Conservation (phyloP, 495 filamentous ascomycete species). For the Cladorrhinum samala region DNA sequence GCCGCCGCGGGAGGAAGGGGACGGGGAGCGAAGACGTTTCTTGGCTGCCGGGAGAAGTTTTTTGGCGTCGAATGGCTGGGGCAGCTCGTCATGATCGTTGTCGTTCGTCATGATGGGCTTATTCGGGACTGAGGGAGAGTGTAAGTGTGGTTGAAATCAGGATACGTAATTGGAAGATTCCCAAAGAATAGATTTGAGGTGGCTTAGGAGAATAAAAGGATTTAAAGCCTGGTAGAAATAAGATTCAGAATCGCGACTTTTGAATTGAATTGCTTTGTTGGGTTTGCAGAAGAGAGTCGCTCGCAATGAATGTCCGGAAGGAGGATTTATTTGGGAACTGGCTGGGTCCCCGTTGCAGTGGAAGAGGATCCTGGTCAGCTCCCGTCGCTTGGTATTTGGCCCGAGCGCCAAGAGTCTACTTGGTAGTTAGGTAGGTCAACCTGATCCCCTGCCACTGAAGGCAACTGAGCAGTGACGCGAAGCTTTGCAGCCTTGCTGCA, state of each 20-base stretch:
- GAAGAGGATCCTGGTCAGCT: too few species aligned
- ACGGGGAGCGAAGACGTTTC: constrained; percentile 39
- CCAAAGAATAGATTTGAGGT: too few species aligned
- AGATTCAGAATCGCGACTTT: too few species aligned
- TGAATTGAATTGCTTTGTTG: background rate
- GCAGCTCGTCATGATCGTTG: constrained; percentile 31
- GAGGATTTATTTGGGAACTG: background rate
- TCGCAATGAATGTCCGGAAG: background rate
- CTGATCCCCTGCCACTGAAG: background rate
- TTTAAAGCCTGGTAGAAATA: too few species aligned
- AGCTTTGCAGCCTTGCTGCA: constrained; percentile 24
- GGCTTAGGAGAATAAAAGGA: too few species aligned
- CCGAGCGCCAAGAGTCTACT: too few species aligned
- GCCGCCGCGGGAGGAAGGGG: constrained; percentile 25
- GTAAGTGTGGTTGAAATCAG: background rate
- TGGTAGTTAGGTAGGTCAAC: too few species aligned
- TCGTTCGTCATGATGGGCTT: constrained; percentile 14
- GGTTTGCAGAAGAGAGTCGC: too few species aligned
- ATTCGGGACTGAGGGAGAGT: background rate
- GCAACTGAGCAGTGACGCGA: constrained; percentile 17
- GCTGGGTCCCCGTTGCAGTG: background rate
- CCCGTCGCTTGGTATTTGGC: too few species aligned
- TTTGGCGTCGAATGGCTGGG: constrained; percentile 52
- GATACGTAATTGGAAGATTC: background rate
- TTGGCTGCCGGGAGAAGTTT: constrained; percentile 50